Percentiles rank a stretch among this genome's conserved stretches.
Conservation (phyloP, 106 monocot species). For the Dioscorea alata region DNA sequence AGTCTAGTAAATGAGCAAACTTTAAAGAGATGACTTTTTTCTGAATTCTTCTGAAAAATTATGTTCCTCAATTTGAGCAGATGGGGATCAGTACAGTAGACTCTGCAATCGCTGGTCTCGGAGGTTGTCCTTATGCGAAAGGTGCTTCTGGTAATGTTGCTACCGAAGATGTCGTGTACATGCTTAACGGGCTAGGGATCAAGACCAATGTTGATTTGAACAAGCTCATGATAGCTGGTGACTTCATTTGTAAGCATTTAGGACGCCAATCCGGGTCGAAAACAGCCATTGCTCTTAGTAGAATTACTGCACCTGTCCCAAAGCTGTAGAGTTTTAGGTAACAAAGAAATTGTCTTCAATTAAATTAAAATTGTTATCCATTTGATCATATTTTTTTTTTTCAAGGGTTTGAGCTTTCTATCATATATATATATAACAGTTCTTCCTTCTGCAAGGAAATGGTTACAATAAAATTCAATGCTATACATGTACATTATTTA, state of each 20-base stretch:
- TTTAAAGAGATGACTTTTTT: not conserved
- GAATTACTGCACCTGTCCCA: conserved; percentile 30
- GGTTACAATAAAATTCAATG: too few relatives aligned
- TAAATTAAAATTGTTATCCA: too few relatives aligned
- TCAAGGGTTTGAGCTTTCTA: too few relatives aligned
- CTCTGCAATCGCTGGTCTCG: conserved; percentile 74
- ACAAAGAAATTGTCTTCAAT: too few relatives aligned
- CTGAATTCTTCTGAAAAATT: not conserved
- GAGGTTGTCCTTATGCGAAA: conserved; percentile 92
- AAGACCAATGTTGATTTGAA: conserved; percentile 61
- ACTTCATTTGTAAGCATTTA: conserved; percentile 79
- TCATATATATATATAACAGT: too few relatives aligned
- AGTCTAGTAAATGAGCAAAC: not conserved
- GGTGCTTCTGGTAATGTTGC: conserved; percentile 92
- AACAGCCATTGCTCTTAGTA: conserved; percentile 61
- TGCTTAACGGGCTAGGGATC: conserved; percentile 85
- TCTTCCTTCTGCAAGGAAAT: too few relatives aligned
- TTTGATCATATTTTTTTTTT: too few relatives aligned
- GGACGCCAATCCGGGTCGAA: conserved; percentile 76
- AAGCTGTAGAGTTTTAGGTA: conserved; percentile 23
- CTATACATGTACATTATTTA: too few relatives aligned
- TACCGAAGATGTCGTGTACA: conserved; percentile 88
- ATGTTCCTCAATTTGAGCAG: conserved; percentile 21
- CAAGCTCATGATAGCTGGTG: conserved; percentile 76
- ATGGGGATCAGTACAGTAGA: conserved; percentile 71